Evolutionary conservation across 2,329 filamentous ascomycete species (phyloP).

Genomic region (Cercospora brassicicola): DNA sequence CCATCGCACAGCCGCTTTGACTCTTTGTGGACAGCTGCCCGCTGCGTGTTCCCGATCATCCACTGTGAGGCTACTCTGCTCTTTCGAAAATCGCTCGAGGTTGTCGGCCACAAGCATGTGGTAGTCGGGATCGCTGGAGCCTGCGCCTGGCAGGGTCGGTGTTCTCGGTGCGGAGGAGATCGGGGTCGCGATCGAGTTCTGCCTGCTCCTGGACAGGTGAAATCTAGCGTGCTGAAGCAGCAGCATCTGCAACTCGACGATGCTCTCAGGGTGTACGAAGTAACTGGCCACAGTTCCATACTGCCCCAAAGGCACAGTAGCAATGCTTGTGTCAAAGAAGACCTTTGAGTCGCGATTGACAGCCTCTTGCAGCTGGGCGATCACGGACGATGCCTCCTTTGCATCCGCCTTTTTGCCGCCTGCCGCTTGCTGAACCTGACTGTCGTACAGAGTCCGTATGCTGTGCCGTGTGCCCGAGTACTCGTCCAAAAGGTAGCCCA

Average conservation of each 20-base stretch:
- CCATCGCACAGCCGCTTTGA: conserved; percentile 34
- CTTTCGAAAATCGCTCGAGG: conserved; percentile 47
- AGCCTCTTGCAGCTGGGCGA: conserved; percentile 42
- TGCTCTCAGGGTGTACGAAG: conserved; percentile 56
- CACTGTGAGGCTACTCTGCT: conserved; percentile 49
- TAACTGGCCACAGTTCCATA: conserved; percentile 52
- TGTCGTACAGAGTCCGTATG: conserved; percentile 48
- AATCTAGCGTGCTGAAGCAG: conserved; percentile 52
- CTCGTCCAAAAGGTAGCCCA: conserved; percentile 53
- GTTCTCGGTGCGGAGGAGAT: conserved; percentile 27
- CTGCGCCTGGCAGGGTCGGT: conserved; percentile 20
- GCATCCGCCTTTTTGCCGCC: conserved; percentile 16
- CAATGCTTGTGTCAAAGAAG: conserved; percentile 53
- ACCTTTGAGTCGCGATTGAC: conserved; percentile 45
- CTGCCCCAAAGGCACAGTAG: conserved; percentile 49
- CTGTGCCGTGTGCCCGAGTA: conserved; percentile 51
- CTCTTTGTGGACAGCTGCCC: conserved; percentile 35
- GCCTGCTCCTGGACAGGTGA: conserved; percentile 35
- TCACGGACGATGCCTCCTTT: conserved; percentile 30
- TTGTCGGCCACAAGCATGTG: conserved; percentile 52
- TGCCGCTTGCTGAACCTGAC: conserved; percentile 29
- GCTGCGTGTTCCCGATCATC: conserved; percentile 39
- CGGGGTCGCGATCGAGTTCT: conserved; percentile 31
- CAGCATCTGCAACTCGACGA: conserved; percentile 56
- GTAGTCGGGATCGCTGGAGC: conserved; percentile 40